Evolutionary conservation across 2,329 filamentous ascomycete species (phyloP).

Genomic region (Botrytis hyacinthi): DNA sequence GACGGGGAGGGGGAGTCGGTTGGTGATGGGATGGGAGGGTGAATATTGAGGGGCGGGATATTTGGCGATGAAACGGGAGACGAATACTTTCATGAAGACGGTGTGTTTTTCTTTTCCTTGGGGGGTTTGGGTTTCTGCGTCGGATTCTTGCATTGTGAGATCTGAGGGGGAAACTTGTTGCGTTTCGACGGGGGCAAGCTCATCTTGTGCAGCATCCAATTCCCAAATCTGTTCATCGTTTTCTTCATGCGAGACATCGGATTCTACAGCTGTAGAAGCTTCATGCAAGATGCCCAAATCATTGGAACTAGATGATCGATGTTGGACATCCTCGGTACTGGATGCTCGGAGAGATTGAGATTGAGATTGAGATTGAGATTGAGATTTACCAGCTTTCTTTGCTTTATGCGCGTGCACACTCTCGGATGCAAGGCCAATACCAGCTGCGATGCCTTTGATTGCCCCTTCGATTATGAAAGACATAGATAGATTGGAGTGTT

Average conservation of each 20-base stretch:
- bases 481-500: neutral
- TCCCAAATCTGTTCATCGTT: conserved; percentile 33
- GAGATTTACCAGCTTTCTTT: neutral
- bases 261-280: neutral
- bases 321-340: neutral
- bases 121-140: neutral
- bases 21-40: neutral
- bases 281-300: neutral
- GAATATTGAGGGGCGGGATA: neutral
- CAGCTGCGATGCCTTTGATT: conserved; percentile 28
- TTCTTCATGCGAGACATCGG: conserved; percentile 18
- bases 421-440: conserved; percentile 35
- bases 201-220: conserved; percentile 29
- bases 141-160: neutral
- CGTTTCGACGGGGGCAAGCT: neutral
- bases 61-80: neutral
- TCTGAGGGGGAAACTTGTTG: neutral
- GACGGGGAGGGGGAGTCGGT: neutral
- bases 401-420: conserved; percentile 19
- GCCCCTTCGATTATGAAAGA: neutral
- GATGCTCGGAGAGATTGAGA: neutral
- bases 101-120: neutral
- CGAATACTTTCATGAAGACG: neutral
- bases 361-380: neutral
- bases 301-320: neutral